phyloP scores from a whole-genome alignment of 106 monocot species.

The Dactylorhiza incarnata region DNA sequence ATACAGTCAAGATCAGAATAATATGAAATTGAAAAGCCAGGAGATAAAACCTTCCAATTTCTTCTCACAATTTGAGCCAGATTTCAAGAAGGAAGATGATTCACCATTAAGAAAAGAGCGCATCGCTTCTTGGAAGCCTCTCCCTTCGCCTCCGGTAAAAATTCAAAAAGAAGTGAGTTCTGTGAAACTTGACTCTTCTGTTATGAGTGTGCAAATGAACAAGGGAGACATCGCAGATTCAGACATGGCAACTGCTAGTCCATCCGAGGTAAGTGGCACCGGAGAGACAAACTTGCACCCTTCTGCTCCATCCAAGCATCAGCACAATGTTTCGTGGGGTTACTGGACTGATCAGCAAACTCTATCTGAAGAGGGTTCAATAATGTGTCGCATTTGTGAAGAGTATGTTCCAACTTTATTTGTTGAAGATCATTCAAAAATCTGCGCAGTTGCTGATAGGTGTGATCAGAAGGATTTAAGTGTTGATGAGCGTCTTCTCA shows the following conservation, averaged over 20 bases:
- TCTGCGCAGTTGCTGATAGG: slow-evolving; percentile 86
- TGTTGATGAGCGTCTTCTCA: slow-evolving; percentile 80
- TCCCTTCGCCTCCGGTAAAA: slow-evolving; percentile 56
- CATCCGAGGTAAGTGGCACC: slow-evolving; percentile 31
- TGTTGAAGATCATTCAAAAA: slow-evolving; percentile 82
- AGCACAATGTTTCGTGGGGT: slow-evolving; percentile 80
- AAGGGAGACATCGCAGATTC: slow-evolving; percentile 15
- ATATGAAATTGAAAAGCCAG: slow-evolving; percentile 87
- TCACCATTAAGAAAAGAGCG: slow-evolving; percentile 44
- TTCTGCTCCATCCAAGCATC: slow-evolving; percentile 56
- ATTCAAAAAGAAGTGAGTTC: slow-evolving; percentile 33
- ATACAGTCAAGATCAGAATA: slow-evolving; percentile 88
- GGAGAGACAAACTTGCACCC: slow-evolving; percentile 42
- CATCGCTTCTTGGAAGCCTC: slow-evolving; percentile 78
- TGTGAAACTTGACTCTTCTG: slow-evolving; percentile 21
- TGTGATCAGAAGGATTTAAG: slow-evolving; percentile 90
- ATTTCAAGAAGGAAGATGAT: slow-evolving; percentile 25
- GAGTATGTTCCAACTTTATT: slow-evolving; percentile 86
- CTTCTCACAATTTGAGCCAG: slow-evolving; percentile 37
- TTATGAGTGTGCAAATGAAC: slow-evolving; percentile 14
- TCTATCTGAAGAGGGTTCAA: slow-evolving; percentile 68
- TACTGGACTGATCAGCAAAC: slow-evolving; percentile 79
- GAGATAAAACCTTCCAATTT: slow-evolving; percentile 67
- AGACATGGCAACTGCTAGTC: slow-evolving; percentile 19
- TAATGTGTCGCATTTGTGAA: slow-evolving; percentile 99